phyloP scores from a whole-genome alignment of 805 yeast species.

The Saccharomycopsis lassenensis region DNA sequence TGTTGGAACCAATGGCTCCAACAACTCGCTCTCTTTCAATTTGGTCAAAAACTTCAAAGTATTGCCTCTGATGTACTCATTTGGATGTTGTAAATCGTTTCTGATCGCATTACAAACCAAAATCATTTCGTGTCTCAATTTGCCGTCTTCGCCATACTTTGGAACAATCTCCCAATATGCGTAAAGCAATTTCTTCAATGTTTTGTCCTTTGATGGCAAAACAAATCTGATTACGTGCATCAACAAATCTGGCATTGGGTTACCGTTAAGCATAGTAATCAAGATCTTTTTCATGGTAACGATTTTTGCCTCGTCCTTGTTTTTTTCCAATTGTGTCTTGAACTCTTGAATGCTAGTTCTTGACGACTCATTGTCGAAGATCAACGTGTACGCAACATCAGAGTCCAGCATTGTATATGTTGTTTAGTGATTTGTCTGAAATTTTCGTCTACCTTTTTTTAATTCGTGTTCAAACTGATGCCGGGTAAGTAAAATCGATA shows the following conservation, averaged over 20 bases:
- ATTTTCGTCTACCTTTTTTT: not conserved
- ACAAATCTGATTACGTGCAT: constrained; percentile 97
- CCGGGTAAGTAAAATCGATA: too few relatives aligned
- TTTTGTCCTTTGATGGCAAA: constrained; percentile 90
- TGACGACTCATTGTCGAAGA: constrained; percentile 57
- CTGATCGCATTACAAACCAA: constrained; percentile 96
- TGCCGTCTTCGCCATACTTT: constrained; percentile 77
- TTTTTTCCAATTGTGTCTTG: constrained; percentile 71
- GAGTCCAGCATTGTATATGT: too few relatives aligned
- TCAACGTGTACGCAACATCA: constrained; percentile 58
- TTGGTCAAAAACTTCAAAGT: constrained; percentile 87
- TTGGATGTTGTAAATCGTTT: constrained; percentile 95
- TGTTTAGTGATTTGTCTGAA: not conserved
- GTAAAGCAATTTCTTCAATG: constrained; percentile 82
- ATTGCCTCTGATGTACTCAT: constrained; percentile 93
- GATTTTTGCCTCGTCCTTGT: constrained; percentile 78
- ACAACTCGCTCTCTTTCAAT: constrained; percentile 81
- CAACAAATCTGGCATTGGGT: constrained; percentile 80
- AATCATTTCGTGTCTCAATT: constrained; percentile 96
- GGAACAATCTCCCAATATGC: constrained; percentile 98
- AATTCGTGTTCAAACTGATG: too few relatives aligned
- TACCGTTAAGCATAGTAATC: constrained; percentile 82
- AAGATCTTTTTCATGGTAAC: constrained; percentile 84
- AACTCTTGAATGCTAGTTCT: constrained; percentile 62
- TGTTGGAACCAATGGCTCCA: constrained; percentile 92